Evolutionary conservation across 805 yeast species (phyloP), one percentile per base, ranked within the genome.

Genomic region (Saccharomyces mikatae): DNA sequence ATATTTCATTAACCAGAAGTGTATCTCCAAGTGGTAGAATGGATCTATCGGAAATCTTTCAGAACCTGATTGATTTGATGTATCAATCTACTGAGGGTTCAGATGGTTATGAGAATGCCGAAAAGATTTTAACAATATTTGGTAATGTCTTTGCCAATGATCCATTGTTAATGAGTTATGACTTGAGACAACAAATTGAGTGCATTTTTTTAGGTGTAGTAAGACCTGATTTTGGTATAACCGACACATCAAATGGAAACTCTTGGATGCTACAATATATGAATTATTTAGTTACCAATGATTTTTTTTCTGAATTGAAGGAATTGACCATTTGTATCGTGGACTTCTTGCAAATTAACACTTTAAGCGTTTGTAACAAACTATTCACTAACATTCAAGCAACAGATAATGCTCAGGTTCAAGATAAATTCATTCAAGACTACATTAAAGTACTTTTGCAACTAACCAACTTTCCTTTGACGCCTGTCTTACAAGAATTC

Each of bases 401-500:
- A 0, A 52, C 50, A 21, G 48, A 57, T n/a, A 51, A 51, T n/a
- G 52, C 54, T 6, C 44, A 49, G 24, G 27, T 51, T 1, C 51
- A 53, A 13, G 58, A 50, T 10, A 46, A 49, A 17, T 52, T 50
- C 13, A 53, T 54, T 22, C 64, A 74, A 46, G 68, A 69, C 14
- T 76, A 80, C 51, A 68, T 86, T 14, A 72, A 77, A 21, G 74
- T 80, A 27, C 66, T 86, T 21, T 56, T 84, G 17, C 74, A 74
- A 52, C 63, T 87, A 51, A 80, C 90, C 0, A 75, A 78, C 55
- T 76, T 78, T 51, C 82, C 84, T 1, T 80, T 84, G 2, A 57
- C 67, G 5, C 86, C 94, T 0, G 74, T 83, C 2, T 60, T 73
- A 0, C 86, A 86, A 41, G 95, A 87, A 65, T 66, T 69, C 14